Percentiles rank a stretch among this genome's conserved stretches.
Evolutionary conservation across 2,329 filamentous ascomycete genomes (phyloP).

Genomic region (Monosporascus sp.): DNA sequence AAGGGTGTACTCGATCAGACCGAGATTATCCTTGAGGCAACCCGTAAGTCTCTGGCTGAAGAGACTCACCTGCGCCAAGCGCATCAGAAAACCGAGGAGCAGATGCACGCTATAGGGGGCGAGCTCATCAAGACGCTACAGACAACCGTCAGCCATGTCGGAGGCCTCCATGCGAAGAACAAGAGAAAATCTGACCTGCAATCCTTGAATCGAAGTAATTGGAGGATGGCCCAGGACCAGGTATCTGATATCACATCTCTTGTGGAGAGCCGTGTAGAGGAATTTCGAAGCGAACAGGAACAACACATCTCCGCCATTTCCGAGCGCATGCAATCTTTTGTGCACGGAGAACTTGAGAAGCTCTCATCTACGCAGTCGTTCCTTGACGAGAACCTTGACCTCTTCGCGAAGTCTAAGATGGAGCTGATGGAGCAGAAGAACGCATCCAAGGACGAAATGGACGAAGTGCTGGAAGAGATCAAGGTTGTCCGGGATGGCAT

Average conservation of each 20-base stretch:
- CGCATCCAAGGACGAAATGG: conserved; percentile 77
- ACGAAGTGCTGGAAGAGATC: conserved; percentile 86
- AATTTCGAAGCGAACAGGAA: conserved; percentile 69
- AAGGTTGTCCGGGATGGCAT: conserved; percentile 84
- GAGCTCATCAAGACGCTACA: conserved; percentile 74
- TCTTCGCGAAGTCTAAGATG: conserved; percentile 62
- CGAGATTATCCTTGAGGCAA: conserved; percentile 74
- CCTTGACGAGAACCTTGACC: conserved; percentile 61
- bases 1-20: conserved; percentile 81
- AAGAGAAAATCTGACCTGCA: conserved; percentile 81
- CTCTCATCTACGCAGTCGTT: conserved; percentile 65
- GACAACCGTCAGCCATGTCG: conserved; percentile 73
- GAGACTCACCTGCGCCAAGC: conserved; percentile 77
- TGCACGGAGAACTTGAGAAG: conserved; percentile 67
- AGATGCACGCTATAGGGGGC: conserved; percentile 67
- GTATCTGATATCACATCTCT: conserved; percentile 71
- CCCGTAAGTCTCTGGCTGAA: conserved; percentile 69
- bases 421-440: conserved; percentile 64
- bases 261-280: conserved; percentile 69
- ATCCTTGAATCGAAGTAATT: conserved; percentile 68
- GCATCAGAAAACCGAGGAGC: conserved; percentile 77
- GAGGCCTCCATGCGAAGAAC: conserved; percentile 79
- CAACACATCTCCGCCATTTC: conserved; percentile 64
- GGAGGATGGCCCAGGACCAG: conserved; percentile 70
- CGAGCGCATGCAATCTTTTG: conserved; percentile 68